These are phyloP conservation scores for Ligustrum vulgare DNA, from an alignment of 257 asterid species.

Conservation along the genomic window DNA sequence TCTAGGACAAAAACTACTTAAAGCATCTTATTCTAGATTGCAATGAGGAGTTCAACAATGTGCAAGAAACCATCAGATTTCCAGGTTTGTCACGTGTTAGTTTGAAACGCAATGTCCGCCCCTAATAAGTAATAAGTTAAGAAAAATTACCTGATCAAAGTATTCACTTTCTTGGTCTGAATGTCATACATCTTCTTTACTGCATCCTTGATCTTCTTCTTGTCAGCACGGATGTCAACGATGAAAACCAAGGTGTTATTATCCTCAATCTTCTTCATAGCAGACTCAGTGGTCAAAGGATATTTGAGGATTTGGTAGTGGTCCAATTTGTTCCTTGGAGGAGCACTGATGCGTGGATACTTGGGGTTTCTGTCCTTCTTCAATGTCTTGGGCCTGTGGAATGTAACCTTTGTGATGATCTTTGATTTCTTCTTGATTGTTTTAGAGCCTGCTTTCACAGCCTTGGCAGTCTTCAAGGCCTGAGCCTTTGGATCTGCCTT, in stretches of 20 bases:
- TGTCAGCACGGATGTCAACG: constrained; percentile 33
- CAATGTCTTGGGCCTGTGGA: constrained; percentile 32
- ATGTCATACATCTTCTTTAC: constrained; percentile 35
- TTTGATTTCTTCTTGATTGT: constrained; percentile 24
- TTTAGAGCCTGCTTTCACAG: constrained; percentile 23
- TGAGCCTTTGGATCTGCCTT: constrained; percentile 32
- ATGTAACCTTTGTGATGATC: constrained; percentile 30
- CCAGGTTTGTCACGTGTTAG: background rate
- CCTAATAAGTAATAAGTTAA: background rate
- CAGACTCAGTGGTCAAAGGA: constrained; percentile 33
- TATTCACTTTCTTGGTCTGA: constrained; percentile 35
- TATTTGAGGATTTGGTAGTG: constrained; percentile 30
- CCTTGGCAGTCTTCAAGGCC: constrained; percentile 31
- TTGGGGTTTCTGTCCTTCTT: constrained; percentile 33
- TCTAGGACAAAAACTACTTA: background rate
- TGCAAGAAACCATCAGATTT: background rate
- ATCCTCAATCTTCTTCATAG: constrained; percentile 38
- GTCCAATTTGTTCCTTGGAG: constrained; percentile 32
- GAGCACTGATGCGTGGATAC: constrained; percentile 30
- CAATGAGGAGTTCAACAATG: background rate
- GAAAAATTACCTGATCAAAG: constrained; percentile 28
- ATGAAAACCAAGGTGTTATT: constrained; percentile 35
- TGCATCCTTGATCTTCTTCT: constrained; percentile 31
- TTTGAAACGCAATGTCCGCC: background rate
- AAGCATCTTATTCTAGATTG: background rate